Conservation (phyloP, 345 rosid genomes). For the Ceriops tagal region DNA sequence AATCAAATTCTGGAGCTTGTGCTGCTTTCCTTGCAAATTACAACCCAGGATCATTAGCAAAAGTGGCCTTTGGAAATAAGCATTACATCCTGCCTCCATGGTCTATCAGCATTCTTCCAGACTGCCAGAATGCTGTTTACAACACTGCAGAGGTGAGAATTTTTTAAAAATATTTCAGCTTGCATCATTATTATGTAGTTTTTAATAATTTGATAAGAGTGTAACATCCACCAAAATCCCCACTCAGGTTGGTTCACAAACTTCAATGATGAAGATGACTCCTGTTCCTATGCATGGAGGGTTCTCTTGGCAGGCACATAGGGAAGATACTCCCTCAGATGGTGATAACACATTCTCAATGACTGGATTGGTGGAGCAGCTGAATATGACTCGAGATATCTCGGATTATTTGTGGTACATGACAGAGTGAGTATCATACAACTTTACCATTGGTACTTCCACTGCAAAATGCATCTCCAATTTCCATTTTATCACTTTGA, state of each 20-base stretch:
- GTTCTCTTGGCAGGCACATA: conserved; percentile 91
- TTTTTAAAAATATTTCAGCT: not conserved
- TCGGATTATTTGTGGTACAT: conserved; percentile 96
- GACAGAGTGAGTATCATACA: conserved; percentile 74
- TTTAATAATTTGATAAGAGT: not conserved
- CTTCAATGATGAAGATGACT: conserved; percentile 79
- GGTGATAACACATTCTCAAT: conserved; percentile 63
- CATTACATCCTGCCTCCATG: conserved; percentile 97
- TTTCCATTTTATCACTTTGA: not conserved
- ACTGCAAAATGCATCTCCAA: not conserved
- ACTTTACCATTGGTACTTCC: not conserved
- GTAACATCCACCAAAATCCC: conserved; percentile 8
- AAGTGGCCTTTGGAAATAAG: conserved; percentile 65
- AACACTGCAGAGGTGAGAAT: conserved; percentile 90
- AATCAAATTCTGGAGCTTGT: conserved; percentile 70
- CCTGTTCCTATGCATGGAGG: conserved; percentile 75
- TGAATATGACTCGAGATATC: conserved; percentile 82
- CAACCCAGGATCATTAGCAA: conserved; percentile 58
- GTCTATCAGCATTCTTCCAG: conserved; percentile 98
- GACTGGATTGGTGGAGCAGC: conserved; percentile 91
- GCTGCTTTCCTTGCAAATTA: conserved; percentile 94
- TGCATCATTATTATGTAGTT: not conserved
- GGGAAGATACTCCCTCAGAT: conserved; percentile 60
- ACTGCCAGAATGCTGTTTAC: conserved; percentile 94
- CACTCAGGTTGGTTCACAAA: conserved; percentile 85